phyloP scores from a whole-genome alignment of 1,284 basidiomycete species.

The Dichomitus squalens region DNA sequence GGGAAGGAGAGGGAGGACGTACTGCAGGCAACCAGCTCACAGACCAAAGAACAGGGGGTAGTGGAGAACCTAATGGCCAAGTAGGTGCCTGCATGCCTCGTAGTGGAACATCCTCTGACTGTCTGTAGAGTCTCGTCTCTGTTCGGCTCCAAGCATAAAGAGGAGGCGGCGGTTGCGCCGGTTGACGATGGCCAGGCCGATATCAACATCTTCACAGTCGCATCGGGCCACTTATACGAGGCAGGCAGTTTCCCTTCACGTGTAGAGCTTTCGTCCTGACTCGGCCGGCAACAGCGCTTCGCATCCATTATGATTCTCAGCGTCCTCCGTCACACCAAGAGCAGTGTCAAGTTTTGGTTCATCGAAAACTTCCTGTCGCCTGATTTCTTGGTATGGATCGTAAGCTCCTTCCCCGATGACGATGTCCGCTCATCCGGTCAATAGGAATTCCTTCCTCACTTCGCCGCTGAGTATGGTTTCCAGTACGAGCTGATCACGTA shows the following conservation, averaged over 20 bases:
- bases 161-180: constrained; percentile 23
- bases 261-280: not conserved
- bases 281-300: constrained; percentile 67
- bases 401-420: not conserved
- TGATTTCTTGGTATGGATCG: constrained; percentile 76
- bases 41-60: constrained; percentile 36
- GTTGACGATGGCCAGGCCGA: constrained; percentile 64
- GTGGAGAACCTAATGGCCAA: constrained; percentile 50
- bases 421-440: not conserved
- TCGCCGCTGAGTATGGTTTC: constrained; percentile 90
- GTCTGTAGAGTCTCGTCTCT: constrained; percentile 54
- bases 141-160: constrained; percentile 35
- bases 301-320: constrained; percentile 98
- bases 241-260: constrained; percentile 38
- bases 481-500: constrained; percentile 97
- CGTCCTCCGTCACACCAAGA: constrained; percentile 91
- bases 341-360: constrained; percentile 98
- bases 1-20: constrained; percentile 88
- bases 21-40: constrained; percentile 43
- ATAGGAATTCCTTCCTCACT: constrained; percentile 92
- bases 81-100: constrained; percentile 36
- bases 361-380: constrained; percentile 99
- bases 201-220: constrained; percentile 99
- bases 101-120: not conserved
- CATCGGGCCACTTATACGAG: constrained; percentile 95